Conservation (phyloP, 495 filamentous ascomycete species). For the Penicillium pancosmium region DNA sequence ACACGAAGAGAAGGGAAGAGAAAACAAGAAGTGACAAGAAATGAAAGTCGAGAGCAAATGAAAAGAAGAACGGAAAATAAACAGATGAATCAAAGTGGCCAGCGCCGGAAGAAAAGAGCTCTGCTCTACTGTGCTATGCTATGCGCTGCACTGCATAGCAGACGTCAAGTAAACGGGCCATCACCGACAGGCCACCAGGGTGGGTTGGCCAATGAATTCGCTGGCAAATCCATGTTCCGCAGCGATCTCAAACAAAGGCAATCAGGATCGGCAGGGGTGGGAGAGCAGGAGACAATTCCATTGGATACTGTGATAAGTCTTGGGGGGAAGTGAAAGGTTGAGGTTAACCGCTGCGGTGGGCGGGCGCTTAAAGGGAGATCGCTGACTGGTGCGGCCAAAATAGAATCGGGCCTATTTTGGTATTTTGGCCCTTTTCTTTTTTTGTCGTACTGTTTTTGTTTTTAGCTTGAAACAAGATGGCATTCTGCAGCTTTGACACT, state of each 20-base stretch:
- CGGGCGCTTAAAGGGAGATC: slow-evolving; percentile 20
- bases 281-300: background rate
- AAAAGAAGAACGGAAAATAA: slow-evolving; percentile 5
- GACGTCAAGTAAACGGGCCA: background rate
- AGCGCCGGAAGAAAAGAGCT: slow-evolving; percentile 7
- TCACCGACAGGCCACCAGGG: no score
- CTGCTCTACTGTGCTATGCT: slow-evolving; percentile 2
- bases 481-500: background rate
- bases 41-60: slow-evolving; percentile 5
- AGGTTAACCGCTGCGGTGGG: slow-evolving; percentile 30
- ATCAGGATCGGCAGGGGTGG: slow-evolving; percentile 18
- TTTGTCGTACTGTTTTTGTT: background rate
- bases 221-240: slow-evolving; percentile 9
- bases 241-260: slow-evolving; percentile 6
- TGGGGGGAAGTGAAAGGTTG: slow-evolving; percentile 8
- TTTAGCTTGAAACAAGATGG: background rate
- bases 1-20: slow-evolving; percentile 7
- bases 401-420: background rate
- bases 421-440: background rate
- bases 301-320: slow-evolving; percentile 7
- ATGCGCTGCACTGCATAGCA: background rate
- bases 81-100: slow-evolving; percentile 1
- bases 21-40: slow-evolving; percentile 8
- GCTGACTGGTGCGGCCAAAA: slow-evolving; percentile 7
- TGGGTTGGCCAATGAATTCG: background rate